Conservation (phyloP, 2,329 filamentous ascomycete genomes). For the Laburnicola sp. region DNA sequence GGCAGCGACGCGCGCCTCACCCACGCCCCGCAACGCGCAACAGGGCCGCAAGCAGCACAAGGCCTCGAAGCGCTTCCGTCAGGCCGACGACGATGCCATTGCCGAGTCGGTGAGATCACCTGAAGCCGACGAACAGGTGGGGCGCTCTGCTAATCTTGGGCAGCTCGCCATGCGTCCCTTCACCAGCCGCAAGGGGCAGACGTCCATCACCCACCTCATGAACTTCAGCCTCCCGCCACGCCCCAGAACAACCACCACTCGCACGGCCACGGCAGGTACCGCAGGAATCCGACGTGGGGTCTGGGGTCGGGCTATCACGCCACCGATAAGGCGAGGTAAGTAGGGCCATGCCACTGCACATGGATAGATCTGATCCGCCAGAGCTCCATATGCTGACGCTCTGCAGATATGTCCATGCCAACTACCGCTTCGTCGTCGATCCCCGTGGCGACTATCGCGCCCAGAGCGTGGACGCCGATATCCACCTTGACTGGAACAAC, state of each 20-base stretch:
- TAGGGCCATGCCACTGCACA: background rate
- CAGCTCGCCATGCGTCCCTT: constrained; percentile 66
- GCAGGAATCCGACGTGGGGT: constrained; percentile 78
- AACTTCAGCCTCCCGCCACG: constrained; percentile 83
- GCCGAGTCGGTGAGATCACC: constrained; percentile 67
- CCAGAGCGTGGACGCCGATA: constrained; percentile 83
- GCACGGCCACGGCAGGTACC: constrained; percentile 58
- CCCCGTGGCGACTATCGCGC: constrained; percentile 76
- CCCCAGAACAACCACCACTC: constrained; percentile 58
- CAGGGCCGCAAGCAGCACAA: constrained; percentile 79
- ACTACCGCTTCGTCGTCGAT: constrained; percentile 94
- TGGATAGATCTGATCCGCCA: background rate
- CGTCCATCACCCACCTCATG: constrained; percentile 94
- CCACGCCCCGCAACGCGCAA: constrained; percentile 74
- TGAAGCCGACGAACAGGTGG: background rate
- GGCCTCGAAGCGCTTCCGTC: constrained; percentile 71
- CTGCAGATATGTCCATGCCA: constrained; percentile 81
- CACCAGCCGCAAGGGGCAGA: constrained; percentile 82
- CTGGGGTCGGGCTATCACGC: constrained; percentile 87
- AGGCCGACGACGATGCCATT: constrained; percentile 83
- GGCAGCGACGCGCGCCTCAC: constrained; percentile 42
- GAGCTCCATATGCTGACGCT: constrained; percentile 5
- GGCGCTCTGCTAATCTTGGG: constrained; percentile 20
- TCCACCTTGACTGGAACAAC: constrained; percentile 86
- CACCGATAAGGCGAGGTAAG: constrained; percentile 82